phyloP scores from a whole-genome alignment of 768 basidiomycete genomes.

The Podaxis sp. region DNA sequence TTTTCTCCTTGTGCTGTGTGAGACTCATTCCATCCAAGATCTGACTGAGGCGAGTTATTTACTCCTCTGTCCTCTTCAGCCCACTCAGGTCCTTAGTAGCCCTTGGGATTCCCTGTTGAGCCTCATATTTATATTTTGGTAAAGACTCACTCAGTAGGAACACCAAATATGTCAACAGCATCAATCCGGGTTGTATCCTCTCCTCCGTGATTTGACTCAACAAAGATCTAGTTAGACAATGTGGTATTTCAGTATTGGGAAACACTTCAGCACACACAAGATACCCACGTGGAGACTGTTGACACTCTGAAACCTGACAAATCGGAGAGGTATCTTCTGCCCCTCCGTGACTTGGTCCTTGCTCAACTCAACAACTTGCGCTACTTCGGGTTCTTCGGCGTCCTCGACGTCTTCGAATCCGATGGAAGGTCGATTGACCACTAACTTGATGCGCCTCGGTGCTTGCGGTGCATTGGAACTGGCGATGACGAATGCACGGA shows the following conservation, averaged over 20 bases:
- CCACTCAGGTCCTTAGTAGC: constrained; percentile 11
- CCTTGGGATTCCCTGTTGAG: neutral
- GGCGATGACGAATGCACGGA: constrained; percentile 57
- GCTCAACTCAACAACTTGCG: constrained; percentile 55
- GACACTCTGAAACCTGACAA: constrained; percentile 69
- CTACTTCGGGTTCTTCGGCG: constrained; percentile 43
- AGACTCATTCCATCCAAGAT: no score
- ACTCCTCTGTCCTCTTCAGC: constrained; percentile 7
- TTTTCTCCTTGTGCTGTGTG: no score
- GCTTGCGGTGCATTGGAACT: constrained; percentile 39
- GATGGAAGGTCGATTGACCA: constrained; percentile 56
- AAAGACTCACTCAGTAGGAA: constrained; percentile 46
- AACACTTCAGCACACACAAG: neutral
- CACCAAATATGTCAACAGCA: constrained; percentile 61
- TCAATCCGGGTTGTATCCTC: constrained; percentile 69
- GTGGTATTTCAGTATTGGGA: constrained; percentile 20
- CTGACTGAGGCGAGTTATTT: neutral
- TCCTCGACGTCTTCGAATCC: constrained; percentile 68
- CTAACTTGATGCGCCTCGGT: constrained; percentile 60
- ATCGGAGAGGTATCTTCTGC: constrained; percentile 50
- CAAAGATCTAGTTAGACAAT: constrained; percentile 42
- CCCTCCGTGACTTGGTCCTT: constrained; percentile 47
- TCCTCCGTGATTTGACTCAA: constrained; percentile 59
- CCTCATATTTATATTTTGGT: neutral
- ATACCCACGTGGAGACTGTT: constrained; percentile 56